Evolutionary conservation across 2,329 filamentous ascomycete species (phyloP).

Genomic region (Aspergillus ustus): DNA sequence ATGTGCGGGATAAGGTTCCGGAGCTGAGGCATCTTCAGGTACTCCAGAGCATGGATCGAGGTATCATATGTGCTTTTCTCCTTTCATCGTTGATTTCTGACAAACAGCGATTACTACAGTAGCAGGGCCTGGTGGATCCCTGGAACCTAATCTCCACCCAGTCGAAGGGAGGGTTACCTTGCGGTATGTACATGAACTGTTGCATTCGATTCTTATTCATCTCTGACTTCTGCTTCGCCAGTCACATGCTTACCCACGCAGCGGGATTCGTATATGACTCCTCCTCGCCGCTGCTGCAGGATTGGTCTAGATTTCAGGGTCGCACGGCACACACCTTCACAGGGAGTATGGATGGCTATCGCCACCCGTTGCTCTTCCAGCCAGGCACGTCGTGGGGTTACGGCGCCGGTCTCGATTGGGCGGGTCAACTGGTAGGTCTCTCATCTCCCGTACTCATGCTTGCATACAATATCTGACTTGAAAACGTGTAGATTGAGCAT

Average conservation of each 20-base stretch:
- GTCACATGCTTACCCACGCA: neutral
- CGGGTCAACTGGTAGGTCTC: neutral
- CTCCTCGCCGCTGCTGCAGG: neutral
- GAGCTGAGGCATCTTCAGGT: neutral
- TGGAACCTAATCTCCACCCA: neutral
- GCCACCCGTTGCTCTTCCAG: constrained; percentile 1
- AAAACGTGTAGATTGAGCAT: constrained; percentile 1
- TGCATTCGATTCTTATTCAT: neutral
- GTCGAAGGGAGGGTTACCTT: neutral
- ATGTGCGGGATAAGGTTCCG: neutral
- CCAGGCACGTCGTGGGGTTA: constrained; percentile 2
- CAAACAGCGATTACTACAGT: neutral
- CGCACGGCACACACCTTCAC: neutral
- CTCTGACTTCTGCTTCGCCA: neutral
- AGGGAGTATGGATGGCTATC: constrained; percentile 5
- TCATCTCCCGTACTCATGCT: neutral
- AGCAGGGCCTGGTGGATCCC: neutral
- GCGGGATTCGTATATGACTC: neutral
- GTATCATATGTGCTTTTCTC: neutral
- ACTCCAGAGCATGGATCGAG: neutral
- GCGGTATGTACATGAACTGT: neutral
- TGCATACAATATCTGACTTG: neutral
- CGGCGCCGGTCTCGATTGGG: constrained; percentile 6
- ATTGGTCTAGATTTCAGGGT: neutral
- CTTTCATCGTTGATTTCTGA: neutral